Evolutionary conservation across 2,329 filamentous ascomycete genomes (phyloP), one percentile per base, ranked within the genome.

Genomic region (Ophiostoma piceae): DNA sequence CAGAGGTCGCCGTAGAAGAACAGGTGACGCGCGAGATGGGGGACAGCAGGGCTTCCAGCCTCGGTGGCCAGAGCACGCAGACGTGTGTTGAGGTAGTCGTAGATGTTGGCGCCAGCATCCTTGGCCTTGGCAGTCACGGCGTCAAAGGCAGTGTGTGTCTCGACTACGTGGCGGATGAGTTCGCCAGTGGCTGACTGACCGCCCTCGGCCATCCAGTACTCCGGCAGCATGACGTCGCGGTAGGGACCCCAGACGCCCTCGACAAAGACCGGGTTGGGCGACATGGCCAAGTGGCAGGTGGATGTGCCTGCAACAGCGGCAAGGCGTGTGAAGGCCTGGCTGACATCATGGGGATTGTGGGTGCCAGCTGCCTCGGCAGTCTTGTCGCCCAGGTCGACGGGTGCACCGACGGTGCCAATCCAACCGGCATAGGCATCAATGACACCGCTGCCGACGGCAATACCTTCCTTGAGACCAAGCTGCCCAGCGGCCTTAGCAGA

Each of bases 1-100:
- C 96, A 98, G 3, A 98, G 85, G 77, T 99, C 95, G 73, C 95
- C 95, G 79, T 99, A 99, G 83, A 99, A 96, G 87, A 99, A 99
- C 82, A 96, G 91, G 80, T 99, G 94, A 9, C 94, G 91, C 14
- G 89, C 93, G 1, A 99, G 84, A 79, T 94, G 96, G 22, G 92
- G 90, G 73, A 98, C 86, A 68, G 87, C 88, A 0, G 94, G 94
- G 2, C 92, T 92, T 1, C 84, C 82, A 32, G 82, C 80, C 75
- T 88, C 88, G 75, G 89, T 85, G 32, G 86, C 86, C 83, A 98
- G 85, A 74, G 92, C 88, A 72, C 88, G 86, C 12, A 99, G 87
- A 76, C 96, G 93, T 73, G 89, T 85, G 79, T 99, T 98, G 70
- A 99, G 86, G 79, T 94, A 97, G 77, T 97, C 93, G 81, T 97